Base-by-base conservation (phyloP, 257 asterid genomes). In the Penstemon eatonii region DNA sequence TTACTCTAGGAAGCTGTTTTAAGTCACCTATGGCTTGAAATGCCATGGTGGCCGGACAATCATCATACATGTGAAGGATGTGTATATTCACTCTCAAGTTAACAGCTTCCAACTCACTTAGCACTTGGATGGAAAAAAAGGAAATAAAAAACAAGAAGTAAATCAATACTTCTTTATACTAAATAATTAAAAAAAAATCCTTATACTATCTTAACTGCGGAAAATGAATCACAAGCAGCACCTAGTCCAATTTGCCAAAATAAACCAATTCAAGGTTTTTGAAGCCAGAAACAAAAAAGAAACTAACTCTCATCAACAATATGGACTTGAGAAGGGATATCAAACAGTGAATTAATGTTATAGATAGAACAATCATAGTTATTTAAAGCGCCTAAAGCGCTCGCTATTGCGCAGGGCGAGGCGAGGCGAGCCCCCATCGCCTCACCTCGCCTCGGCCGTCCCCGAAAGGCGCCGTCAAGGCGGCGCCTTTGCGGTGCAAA, bases 1-100 rank as follows among this genome's bases (percentile, higher is more conserved):
- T 86, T 75, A 66, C 58, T 90, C 50, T 90, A 79, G 96, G 96
- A 90, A 79, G 96, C 96, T 87, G 88, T 74, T 71, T 59, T 37
- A 66, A 58, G 73, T 85, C 88, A 76, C 75, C 58, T 42, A 45
- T 60, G 79, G 84, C 79, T 69, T 68, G 71, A 85, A 71, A 77
- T 75, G 81, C 88, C 80, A 76, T 65, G 53, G 41, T 55, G 84
- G 77, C 63, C 74, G 63, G 60, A 50, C 41, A 65, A 67, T 68
- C 77, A 80, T 63, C 39, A 62, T 66, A 56, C 58, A 49, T 46
- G 83, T 81, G 78, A 73, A 5, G 73, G 75, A 80, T 63, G 90
- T 66, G 51, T 13, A 49, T 18, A 63, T 67, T 41, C 39, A 10
- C 51, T 52, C 70, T 69, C 45, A 60, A 68, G 33, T 55, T 62